A percentile compares a stretch with the other conserved stretches of the same genome.
Evolutionary conservation across 108 stramenopile genomes (phyloP).

Genomic region (Pseudonitzschia multiseries): DNA sequence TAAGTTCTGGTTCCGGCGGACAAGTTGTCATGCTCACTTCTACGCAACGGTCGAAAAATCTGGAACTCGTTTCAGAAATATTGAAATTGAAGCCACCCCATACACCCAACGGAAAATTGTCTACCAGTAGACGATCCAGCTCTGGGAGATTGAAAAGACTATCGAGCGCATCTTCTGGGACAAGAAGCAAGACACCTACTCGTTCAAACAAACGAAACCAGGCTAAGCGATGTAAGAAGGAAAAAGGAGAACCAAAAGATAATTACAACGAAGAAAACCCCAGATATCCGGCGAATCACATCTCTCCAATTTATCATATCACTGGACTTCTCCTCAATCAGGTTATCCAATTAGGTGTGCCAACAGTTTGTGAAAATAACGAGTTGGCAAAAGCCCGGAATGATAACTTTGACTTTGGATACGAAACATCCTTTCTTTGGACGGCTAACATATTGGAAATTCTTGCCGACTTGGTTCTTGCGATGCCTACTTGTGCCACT

Average conservation of each 20-base stretch:
- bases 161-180: slow-evolving; percentile 22
- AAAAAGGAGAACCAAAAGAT: slow-evolving; percentile 36
- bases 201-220: slow-evolving; percentile 25
- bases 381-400: not conserved
- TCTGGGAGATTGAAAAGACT: slow-evolving; percentile 30
- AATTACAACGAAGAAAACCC: slow-evolving; percentile 24
- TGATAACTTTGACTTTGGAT: slow-evolving; percentile 27
- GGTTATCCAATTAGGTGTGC: slow-evolving; percentile 7
- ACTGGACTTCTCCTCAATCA: slow-evolving; percentile 9
- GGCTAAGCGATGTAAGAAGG: slow-evolving; percentile 29
- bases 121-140: slow-evolving; percentile 35
- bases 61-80: slow-evolving; percentile 43
- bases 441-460: slow-evolving; percentile 72
- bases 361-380: not conserved
- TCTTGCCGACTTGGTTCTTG: slow-evolving; percentile 85
- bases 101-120: slow-evolving; percentile 16
- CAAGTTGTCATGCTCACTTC: slow-evolving; percentile 45
- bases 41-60: slow-evolving; percentile 47
- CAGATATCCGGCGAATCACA: not conserved
- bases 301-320: slow-evolving; percentile 1
- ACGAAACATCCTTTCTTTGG: slow-evolving; percentile 57
- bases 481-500: slow-evolving; percentile 87
- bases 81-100: slow-evolving; percentile 19
- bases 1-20: slow-evolving; percentile 19
- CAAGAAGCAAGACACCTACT: slow-evolving; percentile 53